Conservation (phyloP, 2,329 filamentous ascomycete species). For the Zopfia rhizophila region DNA sequence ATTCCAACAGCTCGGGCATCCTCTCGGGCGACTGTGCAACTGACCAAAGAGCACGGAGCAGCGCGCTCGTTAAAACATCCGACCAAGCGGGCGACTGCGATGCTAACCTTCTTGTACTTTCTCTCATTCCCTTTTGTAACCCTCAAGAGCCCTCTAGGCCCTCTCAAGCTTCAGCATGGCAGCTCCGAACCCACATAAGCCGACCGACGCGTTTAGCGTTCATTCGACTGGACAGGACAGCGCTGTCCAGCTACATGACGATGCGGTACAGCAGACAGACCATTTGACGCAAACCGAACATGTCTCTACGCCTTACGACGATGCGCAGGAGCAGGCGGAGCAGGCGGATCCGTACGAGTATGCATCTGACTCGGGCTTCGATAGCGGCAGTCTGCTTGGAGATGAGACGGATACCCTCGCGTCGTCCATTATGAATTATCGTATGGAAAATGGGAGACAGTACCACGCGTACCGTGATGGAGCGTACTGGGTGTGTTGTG, state of each 20-base stretch:
- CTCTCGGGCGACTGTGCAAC: too few species aligned
- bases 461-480: conserved; percentile 52
- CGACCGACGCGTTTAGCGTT: conserved; percentile 21
- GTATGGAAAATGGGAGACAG: conserved; percentile 50
- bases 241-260: conserved; percentile 27
- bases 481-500: conserved; percentile 40
- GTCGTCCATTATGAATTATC: conserved; percentile 47
- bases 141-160: too few species aligned
- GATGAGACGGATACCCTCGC: conserved; percentile 49
- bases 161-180: conserved; percentile 20
- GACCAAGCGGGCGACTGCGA: too few species aligned
- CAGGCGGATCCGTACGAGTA: conserved; percentile 20
- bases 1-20: too few species aligned
- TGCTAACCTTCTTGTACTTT: too few species aligned
- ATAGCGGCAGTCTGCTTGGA: conserved; percentile 47
- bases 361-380: conserved; percentile 47
- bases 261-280: not conserved
- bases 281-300: too few species aligned
- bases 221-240: conserved; percentile 35
- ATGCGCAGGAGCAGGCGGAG: not conserved
- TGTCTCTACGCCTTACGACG: conserved; percentile 1
- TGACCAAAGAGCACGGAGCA: too few species aligned
- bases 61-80: too few species aligned
- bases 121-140: too few species aligned
- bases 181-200: conserved; percentile 24